Conservation (phyloP, 2,329 filamentous ascomycete genomes). For the Aureobasidium melanogenum region DNA sequence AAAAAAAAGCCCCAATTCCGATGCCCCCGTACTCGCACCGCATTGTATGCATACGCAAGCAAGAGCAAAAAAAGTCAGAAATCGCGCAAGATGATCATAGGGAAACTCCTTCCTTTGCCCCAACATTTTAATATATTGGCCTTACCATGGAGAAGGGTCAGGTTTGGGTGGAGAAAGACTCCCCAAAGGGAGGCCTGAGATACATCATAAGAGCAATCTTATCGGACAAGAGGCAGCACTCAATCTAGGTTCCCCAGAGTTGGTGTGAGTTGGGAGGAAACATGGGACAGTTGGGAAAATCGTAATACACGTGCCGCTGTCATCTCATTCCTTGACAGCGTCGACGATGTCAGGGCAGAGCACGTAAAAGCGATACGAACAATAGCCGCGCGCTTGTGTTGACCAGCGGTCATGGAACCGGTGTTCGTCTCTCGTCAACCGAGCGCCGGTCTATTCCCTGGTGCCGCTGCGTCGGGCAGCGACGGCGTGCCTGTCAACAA, state of each 20-base stretch:
- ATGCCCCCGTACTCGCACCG: not conserved
- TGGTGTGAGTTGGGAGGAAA: too few relatives aligned
- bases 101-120: not conserved
- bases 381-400: not conserved
- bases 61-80: not conserved
- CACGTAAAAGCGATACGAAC: not conserved
- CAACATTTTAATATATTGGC: not conserved
- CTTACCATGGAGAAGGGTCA: not conserved
- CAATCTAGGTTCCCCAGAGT: not conserved
- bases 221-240: not conserved
- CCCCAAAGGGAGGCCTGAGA: not conserved
- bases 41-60: not conserved
- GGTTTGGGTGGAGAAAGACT: not conserved
- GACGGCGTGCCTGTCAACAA: slow-evolving; percentile 1
- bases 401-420: not conserved
- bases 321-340: not conserved
- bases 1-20: too few relatives aligned
- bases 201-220: not conserved
- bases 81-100: not conserved
- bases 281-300: too few relatives aligned
- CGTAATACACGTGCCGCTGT: not conserved
- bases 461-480: not conserved
- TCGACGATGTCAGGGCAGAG: not conserved
- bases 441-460: not conserved
- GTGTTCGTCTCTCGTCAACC: not conserved